Percentiles rank a stretch among this genome's conserved stretches.
Conservation (phyloP, 306 rosid species). For the Gleditsia sinensis region DNA sequence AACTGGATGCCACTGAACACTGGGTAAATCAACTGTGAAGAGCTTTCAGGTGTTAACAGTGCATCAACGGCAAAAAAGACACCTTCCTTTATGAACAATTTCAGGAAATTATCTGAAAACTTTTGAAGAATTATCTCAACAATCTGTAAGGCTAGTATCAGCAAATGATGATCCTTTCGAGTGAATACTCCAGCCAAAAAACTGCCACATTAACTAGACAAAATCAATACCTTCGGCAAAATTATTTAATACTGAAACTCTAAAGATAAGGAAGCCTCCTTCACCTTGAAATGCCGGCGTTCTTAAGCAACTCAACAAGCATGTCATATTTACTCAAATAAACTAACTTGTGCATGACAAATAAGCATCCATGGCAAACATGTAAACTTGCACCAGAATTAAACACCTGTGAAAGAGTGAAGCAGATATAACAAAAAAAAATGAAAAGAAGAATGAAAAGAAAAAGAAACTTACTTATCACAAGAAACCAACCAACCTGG, state of each 20-base stretch:
- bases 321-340: slow-evolving; percentile 71
- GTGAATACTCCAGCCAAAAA: slow-evolving; percentile 92
- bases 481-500: slow-evolving; percentile 65
- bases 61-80: slow-evolving; percentile 87
- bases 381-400: slow-evolving; percentile 91
- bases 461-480: slow-evolving; percentile 16
- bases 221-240: slow-evolving; percentile 40
- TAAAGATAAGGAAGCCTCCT: slow-evolving; percentile 28
- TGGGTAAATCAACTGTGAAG: slow-evolving; percentile 61
- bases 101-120: slow-evolving; percentile 67
- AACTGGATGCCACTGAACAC: slow-evolving; percentile 53
- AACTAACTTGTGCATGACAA: slow-evolving; percentile 74
- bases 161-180: slow-evolving; percentile 90
- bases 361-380: slow-evolving; percentile 86
- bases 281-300: slow-evolving; percentile 87
- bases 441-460: neutral
- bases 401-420: slow-evolving; percentile 59
- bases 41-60: slow-evolving; percentile 67
- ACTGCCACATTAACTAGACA: slow-evolving; percentile 54
- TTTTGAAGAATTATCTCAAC: slow-evolving; percentile 81
- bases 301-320: slow-evolving; percentile 76
- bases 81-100: slow-evolving; percentile 89
- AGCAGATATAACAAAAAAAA: slow-evolving; percentile 33
- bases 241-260: slow-evolving; percentile 28
- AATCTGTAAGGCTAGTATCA: slow-evolving; percentile 72